Conservation (phyloP, 495 filamentous ascomycete genomes). For the Thermothielavioides terrestris region DNA sequence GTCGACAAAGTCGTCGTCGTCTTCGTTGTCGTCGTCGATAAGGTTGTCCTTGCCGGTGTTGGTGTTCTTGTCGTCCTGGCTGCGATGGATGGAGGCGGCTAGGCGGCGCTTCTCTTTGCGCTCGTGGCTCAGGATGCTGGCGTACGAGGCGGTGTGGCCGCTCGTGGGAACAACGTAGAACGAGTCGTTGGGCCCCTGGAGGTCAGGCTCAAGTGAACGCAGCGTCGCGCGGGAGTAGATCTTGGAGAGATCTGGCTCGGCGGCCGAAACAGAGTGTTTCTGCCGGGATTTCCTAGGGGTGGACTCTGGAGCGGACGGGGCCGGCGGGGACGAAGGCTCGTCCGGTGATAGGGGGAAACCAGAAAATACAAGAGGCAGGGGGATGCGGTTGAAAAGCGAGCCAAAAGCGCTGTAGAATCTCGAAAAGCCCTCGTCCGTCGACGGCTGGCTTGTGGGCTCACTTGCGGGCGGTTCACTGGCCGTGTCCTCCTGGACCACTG, state of each 20-base stretch:
- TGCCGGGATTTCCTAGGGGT: slow-evolving; percentile 34
- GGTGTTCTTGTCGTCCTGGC: slow-evolving; percentile 30
- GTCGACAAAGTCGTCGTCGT: slow-evolving; percentile 76
- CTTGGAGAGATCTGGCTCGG: slow-evolving; percentile 65
- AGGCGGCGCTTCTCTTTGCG: slow-evolving; percentile 53
- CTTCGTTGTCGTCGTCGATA: slow-evolving; percentile 36
- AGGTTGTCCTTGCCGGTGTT: too few species aligned
- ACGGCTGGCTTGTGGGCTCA: slow-evolving; percentile 1
- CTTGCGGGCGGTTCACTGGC: slow-evolving; percentile 17
- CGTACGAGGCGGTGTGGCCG: slow-evolving; percentile 83
- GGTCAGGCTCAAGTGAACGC: slow-evolving; percentile 46
- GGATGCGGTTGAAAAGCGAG: slow-evolving; percentile 69
- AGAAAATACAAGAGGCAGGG: slow-evolving; percentile 83
- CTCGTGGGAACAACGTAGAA: slow-evolving; percentile 94
- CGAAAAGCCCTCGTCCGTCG: slow-evolving; percentile 71
- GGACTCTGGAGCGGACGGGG: slow-evolving; percentile 15
- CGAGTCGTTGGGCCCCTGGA: slow-evolving; percentile 56
- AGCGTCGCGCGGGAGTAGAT: slow-evolving; percentile 76
- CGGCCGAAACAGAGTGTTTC: slow-evolving; percentile 27
- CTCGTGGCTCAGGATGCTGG: slow-evolving; percentile 68
- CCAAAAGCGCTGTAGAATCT: slow-evolving; percentile 87
- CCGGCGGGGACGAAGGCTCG: slow-evolving; percentile 28
- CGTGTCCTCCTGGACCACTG: slow-evolving; percentile 21
- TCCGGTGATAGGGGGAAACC: slow-evolving; percentile 69
- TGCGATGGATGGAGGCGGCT: slow-evolving; percentile 28